Base-by-base conservation (phyloP, 2,329 filamentous ascomycete genomes). In the Talaromyces sp. region DNA sequence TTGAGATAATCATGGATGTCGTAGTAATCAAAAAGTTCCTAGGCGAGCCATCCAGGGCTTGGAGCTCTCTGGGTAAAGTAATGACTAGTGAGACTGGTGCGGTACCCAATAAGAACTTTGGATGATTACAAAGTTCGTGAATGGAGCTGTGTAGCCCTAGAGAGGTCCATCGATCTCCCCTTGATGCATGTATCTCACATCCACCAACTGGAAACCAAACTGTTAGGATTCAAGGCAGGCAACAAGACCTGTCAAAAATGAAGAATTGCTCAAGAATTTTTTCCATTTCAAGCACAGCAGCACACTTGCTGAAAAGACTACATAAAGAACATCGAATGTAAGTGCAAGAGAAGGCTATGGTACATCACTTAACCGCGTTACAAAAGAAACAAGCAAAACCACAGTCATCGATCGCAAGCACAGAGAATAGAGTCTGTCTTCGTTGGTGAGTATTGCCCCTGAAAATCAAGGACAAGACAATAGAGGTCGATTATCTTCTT, bases 281-380 rank as follows among this genome's bases (percentile, higher is more conserved):
- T 54, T 39, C 24, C n/a, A 13, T 37, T 37, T 47, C 41, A 49
- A n/a, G 31, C 10, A 39, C 13, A 24, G 31, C 19, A 60, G 31
- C 19, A 60, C 31, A 31, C 27, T 49, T 31, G 10, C 27, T 13
- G 31, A 37, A 56, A 37, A 22, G n/a, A 56, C 19, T 13, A 54
- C 8, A 54, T 35, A 54, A 24, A 7, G 22, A 22, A 56, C 31
- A 56, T 56, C 33, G 33, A 56, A 39, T 22, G 33, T 39, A 13
- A 56, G 33, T 39, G 52, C 22, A 39, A 56, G 33, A 37, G 19
- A 41, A 54, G n/a, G 24, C 16, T 62, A 62, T 62, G 47, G 35
- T 62, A 62, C 60, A 62, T 50, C 33, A 54, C 47, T 62, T 16
- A 27, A 31, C 35, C 24, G 60, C 11, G 9, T 16, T 33, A 24